Evolutionary conservation across 805 yeast species (phyloP), one percentile per base, ranked within the genome.

Genomic region (Sugiyamaella americana): DNA sequence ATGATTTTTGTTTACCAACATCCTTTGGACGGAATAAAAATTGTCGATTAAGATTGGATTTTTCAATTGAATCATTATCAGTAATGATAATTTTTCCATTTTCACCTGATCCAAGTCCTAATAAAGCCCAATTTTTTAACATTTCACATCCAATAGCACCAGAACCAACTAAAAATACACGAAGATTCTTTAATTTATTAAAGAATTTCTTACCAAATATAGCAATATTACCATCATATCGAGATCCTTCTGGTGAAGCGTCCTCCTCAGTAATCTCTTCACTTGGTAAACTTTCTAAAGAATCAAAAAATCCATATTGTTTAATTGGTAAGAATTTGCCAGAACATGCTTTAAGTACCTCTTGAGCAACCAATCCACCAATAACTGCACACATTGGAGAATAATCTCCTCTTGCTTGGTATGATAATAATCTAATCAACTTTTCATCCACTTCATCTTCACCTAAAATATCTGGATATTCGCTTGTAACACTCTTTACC

Each of bases 121-220:
- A 75, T 76, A 93, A 76, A 3, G 98, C 96, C 98, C 98, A 93
- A 62, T 87, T 89, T 69, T 93, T 93, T 60, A 93, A 74, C 89
- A 93, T 91, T 69, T 93, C 98, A 71, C 98, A 93, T 35, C 98
- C 98, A 71, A 93, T 93, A 17, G 98, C 98, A 63, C 98, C 98
- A 1, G 97, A 88, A 39, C 98, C 98, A 36, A 93, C 98, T 55
- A 93, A 72, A 66, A 93, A 91, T 2, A 89, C 87, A 60, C 79
- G 83, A 52, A 84, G 70, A 65, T 89, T 87, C 34, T 86, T 78
- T 48, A 93, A 69, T 38, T 69, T 70, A 59, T 83, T 79, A 62
- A 87, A 91, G 67, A 78, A 87, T 37, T 78, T 78, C 41, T 76
- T 62, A 50, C 98, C 98, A 57, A 88, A 88, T 1, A 91, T 96